Evolutionary conservation across 1,139 yeast species (phyloP), one percentile per base, ranked within the genome.

Genomic region (Debaryomycetaceae sp.): DNA sequence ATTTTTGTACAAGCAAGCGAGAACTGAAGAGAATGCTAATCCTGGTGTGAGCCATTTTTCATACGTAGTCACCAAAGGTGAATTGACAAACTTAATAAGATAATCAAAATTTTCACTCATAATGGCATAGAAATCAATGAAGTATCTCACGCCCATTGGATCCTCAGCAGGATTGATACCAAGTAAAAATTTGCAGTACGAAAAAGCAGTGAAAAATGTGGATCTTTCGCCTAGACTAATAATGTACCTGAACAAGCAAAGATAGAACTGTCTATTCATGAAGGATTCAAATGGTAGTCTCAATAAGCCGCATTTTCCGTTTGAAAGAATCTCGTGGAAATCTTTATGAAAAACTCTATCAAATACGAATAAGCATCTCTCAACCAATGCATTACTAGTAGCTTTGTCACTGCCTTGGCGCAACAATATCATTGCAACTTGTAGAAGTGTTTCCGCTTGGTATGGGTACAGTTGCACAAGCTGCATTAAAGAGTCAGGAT

Each of bases 81-180:
- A 77, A 24, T 74, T 55, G 0, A 73, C 72, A 30, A 87, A 63
- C 18, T 78, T 74, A 14, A 79, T 67, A 49, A 88, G 57, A 58
- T 79, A 88, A 40, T 75, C 68, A 52, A 73, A 81, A 46, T 86
- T 87, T 33, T 75, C 82, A 37, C 87, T 73, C 64, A 81, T 68
- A 7, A 87, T 66, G 5, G 92, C 83, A 55, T 86, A 88, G 53
- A 77, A 83, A 57, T 88, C 96, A 50, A 88, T 81, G 59, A 87
- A 85, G 52, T 83, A 82, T 47, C 95, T 73, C 5, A 84, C 89
- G 9, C 96, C 95, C 42, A 83, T 65, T 0, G 96, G 96, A 65
- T 88, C 97, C 37, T 83, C 87, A 1, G 81, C 75, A 1, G 96
- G 95, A 30, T 80, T 75, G 34, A 88, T 63, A 1, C 88, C 77